phyloP scores from a whole-genome alignment of 768 basidiomycete genomes.

The Mycena venus region DNA sequence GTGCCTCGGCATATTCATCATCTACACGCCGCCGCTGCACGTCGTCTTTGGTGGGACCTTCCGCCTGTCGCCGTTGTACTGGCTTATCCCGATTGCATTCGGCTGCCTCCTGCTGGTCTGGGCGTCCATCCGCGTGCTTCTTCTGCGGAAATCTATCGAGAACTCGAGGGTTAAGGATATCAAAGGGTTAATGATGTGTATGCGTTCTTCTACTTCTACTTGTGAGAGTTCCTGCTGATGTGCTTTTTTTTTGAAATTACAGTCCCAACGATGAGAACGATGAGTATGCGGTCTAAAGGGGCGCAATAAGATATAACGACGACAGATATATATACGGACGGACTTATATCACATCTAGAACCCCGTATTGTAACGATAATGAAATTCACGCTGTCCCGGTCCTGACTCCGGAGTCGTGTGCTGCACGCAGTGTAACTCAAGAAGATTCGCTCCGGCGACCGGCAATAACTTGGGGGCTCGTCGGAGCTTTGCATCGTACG shows the following conservation, averaged over 20 bases:
- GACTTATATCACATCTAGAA: background rate
- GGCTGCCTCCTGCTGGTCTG: conserved; percentile 68
- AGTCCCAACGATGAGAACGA: conserved; percentile 77
- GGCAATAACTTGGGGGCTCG: no score
- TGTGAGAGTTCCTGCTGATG: conserved; percentile 24
- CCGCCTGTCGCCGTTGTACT: conserved; percentile 72
- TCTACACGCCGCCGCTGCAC: conserved; percentile 78
- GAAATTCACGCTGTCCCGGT: no score
- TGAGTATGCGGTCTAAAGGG: conserved; percentile 66
- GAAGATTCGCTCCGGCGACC: no score
- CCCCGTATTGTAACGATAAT: background rate
- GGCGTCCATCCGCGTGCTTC: conserved; percentile 70
- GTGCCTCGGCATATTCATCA: conserved; percentile 74
- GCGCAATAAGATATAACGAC: conserved; percentile 21
- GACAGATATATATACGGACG: background rate
- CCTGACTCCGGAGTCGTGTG: no score
- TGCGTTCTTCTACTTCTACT: conserved; percentile 41
- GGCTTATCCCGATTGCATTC: conserved; percentile 75
- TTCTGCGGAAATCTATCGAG: conserved; percentile 69
- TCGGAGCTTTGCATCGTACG: no score
- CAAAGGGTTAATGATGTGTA: conserved; percentile 80
- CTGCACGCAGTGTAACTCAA: no score
- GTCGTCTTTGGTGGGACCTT: conserved; percentile 76
- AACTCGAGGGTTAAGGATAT: conserved; percentile 73
- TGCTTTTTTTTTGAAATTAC: no score